phyloP scores from a whole-genome alignment of 495 filamentous ascomycete genomes.

The Penicillium coprophilum region DNA sequence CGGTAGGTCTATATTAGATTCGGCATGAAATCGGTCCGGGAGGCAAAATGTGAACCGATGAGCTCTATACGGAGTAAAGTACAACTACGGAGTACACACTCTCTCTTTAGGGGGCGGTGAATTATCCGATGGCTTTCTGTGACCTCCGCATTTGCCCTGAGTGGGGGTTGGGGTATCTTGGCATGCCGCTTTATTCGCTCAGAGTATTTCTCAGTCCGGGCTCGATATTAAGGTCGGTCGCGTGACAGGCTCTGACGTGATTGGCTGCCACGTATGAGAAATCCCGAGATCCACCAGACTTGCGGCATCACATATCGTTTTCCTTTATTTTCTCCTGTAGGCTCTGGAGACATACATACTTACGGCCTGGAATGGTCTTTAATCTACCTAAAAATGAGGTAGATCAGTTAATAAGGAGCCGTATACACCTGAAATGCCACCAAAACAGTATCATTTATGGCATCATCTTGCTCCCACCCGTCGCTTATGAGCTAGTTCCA shows the following conservation, averaged over 20 bases:
- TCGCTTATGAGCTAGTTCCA: background rate
- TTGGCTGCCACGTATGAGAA: background rate
- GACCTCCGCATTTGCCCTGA: background rate
- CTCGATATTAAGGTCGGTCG: background rate
- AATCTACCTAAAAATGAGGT: background rate
- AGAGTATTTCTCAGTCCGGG: slow-evolving; percentile 1
- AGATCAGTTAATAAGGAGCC: background rate
- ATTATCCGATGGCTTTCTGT: background rate
- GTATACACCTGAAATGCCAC: background rate
- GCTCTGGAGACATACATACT: too few species aligned
- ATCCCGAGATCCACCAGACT: background rate
- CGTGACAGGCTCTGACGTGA: background rate
- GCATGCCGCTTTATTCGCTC: background rate
- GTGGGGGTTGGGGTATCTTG: background rate
- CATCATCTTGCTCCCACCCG: background rate
- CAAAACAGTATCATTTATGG: background rate
- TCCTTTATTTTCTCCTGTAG: too few species aligned
- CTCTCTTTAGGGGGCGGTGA: too few species aligned
- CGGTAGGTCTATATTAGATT: background rate
- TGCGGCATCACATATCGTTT: too few species aligned
- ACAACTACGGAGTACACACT: too few species aligned
- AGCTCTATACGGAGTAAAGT: too few species aligned
- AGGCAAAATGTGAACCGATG: background rate
- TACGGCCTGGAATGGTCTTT: background rate
- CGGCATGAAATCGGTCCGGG: background rate